phyloP scores from a whole-genome alignment of 169 alveolate species.

The Ichthyophthirius multifiliis region DNA sequence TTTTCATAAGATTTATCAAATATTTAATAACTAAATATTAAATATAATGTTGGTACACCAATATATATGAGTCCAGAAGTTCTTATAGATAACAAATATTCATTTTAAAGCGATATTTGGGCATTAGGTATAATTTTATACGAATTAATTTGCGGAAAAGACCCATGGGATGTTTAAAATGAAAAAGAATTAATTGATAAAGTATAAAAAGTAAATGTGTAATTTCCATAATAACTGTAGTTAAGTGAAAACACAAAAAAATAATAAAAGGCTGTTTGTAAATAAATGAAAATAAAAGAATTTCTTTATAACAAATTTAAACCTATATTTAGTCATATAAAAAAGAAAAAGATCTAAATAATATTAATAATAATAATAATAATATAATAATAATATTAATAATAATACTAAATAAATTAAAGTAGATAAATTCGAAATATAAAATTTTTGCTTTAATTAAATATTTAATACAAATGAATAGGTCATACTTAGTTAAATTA shows the following conservation, averaged over 20 bases:
- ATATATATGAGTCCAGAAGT: constrained; percentile 37
- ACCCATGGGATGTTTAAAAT: constrained; percentile 1
- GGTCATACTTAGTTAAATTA: constrained; percentile 10
- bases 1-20: constrained; percentile 28
- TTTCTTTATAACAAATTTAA: constrained; percentile 6
- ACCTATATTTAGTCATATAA: background rate
- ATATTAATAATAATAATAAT: background rate
- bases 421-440: background rate
- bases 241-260: constrained; percentile 21
- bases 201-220: background rate
- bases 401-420: background rate
- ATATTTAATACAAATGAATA: background rate
- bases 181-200: background rate
- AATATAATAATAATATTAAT: background rate
- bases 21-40: constrained; percentile 12
- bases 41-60: constrained; percentile 44
- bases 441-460: too few species aligned
- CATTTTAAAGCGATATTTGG: constrained; percentile 37
- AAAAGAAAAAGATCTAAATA: background rate
- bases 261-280: constrained; percentile 14
- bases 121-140: constrained; percentile 27
- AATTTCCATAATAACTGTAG: constrained; percentile 14
- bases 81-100: constrained; percentile 20
- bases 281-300: constrained; percentile 25
- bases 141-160: constrained; percentile 19